These are phyloP conservation scores for Pseudogymnoascus sp. DNA, from an alignment of 2,329 filamentous ascomycete species.

Conservation along the genomic window DNA sequence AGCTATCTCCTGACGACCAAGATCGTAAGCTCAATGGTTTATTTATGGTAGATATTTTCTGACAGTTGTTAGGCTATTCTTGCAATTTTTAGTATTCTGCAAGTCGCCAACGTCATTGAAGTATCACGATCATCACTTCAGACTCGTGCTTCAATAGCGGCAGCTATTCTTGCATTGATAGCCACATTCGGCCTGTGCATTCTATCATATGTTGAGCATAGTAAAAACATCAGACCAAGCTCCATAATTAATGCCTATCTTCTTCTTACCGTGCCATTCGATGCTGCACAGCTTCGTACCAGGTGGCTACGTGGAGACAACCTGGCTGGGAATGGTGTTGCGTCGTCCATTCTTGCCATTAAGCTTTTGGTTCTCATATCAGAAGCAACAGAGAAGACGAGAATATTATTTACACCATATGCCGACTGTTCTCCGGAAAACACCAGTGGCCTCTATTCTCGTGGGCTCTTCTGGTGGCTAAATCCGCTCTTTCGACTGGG, in stretches of 20 bases:
- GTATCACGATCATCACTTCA: conserved; percentile 12
- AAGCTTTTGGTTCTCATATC: conserved; percentile 17
- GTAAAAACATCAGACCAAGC: conserved; percentile 17
- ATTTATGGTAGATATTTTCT: background rate
- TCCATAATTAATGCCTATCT: conserved; percentile 21
- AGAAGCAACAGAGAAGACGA: conserved; percentile 18
- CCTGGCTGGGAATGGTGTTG: background rate
- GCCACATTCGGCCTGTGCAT: conserved; percentile 15
- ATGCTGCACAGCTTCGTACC: conserved; percentile 19
- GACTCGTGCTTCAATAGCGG: conserved; percentile 17
- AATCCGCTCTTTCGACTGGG: conserved; percentile 27
- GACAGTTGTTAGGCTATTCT: conserved; percentile 14
- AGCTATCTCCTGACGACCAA: conserved; percentile 19
- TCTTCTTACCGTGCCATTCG: conserved; percentile 22
- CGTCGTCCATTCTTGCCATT: conserved; percentile 13
- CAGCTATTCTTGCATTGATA: conserved; percentile 16
- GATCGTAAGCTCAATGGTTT: conserved; percentile 13
- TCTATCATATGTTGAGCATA: conserved; percentile 20
- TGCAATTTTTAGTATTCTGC: conserved; percentile 17
- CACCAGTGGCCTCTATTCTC: conserved; percentile 27
- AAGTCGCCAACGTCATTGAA: conserved; percentile 15
- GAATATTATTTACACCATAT: conserved; percentile 13
- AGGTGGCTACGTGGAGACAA: conserved; percentile 15
- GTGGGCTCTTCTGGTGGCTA: conserved; percentile 31
- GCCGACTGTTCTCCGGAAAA: conserved; percentile 20